These are phyloP conservation scores for Pholiota molesta DNA, from an alignment of 768 basidiomycete species.

Conservation along the genomic window DNA sequence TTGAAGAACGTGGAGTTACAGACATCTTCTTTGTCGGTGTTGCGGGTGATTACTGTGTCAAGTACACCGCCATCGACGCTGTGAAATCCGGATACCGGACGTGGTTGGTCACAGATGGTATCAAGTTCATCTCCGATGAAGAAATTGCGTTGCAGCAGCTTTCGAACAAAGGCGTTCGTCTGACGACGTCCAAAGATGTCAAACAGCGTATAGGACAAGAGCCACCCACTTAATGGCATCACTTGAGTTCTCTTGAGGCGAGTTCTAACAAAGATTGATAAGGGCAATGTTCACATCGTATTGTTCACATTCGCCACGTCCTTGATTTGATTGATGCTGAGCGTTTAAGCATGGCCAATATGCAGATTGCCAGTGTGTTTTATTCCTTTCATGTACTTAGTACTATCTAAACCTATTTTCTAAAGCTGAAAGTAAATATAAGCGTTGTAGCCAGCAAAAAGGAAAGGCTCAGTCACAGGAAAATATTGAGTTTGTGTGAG, in stretches of 20 bases:
- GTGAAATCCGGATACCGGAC: conserved; percentile 50
- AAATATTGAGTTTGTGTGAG: too few relatives aligned
- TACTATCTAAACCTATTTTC: too few relatives aligned
- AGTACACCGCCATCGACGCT: conserved; percentile 57
- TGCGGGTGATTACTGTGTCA: conserved; percentile 82
- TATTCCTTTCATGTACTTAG: too few relatives aligned
- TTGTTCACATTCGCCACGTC: too few relatives aligned
- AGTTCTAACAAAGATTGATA: too few relatives aligned
- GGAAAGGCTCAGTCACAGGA: too few relatives aligned
- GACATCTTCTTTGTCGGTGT: conserved; percentile 68
- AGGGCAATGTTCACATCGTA: too few relatives aligned
- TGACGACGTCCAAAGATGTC: conserved; percentile 26
- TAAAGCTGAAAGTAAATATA: too few relatives aligned
- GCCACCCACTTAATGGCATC: background rate
- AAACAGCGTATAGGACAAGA: conserved; percentile 7
- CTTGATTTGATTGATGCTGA: too few relatives aligned
- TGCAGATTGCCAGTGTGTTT: too few relatives aligned
- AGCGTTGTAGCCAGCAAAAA: too few relatives aligned
- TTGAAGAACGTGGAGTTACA: conserved; percentile 47
- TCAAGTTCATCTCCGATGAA: conserved; percentile 44
- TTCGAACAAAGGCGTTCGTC: conserved; percentile 33
- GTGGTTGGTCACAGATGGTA: conserved; percentile 52
- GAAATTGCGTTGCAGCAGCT: conserved; percentile 36
- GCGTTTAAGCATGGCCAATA: too few relatives aligned
- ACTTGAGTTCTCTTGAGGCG: background rate